Evolutionary conservation across 371 early-diverging fungal species (phyloP).

Genomic region (Basidiobolus meristosporus): DNA sequence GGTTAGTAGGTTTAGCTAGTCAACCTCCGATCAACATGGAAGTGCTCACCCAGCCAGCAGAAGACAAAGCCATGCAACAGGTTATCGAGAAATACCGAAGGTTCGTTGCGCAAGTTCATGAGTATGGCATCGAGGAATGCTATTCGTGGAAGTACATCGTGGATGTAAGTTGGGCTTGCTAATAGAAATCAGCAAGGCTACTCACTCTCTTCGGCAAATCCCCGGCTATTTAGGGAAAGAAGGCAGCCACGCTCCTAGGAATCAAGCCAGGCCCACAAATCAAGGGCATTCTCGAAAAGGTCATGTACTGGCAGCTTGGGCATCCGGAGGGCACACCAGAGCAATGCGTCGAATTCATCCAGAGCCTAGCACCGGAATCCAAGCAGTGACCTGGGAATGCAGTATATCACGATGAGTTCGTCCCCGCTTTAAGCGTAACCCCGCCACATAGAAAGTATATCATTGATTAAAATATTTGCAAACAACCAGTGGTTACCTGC

Average conservation of each 20-base stretch:
- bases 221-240: constrained; percentile 24
- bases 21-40: no score
- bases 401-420: no score
- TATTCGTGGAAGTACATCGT: constrained; percentile 36
- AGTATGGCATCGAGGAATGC: constrained; percentile 24
- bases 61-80: constrained; percentile 6
- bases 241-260: constrained; percentile 24
- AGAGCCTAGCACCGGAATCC: no score
- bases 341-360: constrained; percentile 24
- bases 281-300: constrained; percentile 18
- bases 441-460: no score
- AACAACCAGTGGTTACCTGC: no score
- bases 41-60: constrained; percentile 9
- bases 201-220: background rate
- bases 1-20: no score
- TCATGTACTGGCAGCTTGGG: constrained; percentile 61
- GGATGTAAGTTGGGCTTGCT: constrained; percentile 19
- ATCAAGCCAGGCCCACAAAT: constrained; percentile 44
- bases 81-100: constrained; percentile 13
- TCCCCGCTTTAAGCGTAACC: no score
- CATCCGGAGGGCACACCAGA: constrained; percentile 33
- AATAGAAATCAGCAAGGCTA: background rate
- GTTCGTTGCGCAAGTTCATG: constrained; percentile 11
- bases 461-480: no score
- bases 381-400: no score